Conservation (phyloP, 2,329 filamentous ascomycete genomes). For the Colletotrichum theobromicola region DNA sequence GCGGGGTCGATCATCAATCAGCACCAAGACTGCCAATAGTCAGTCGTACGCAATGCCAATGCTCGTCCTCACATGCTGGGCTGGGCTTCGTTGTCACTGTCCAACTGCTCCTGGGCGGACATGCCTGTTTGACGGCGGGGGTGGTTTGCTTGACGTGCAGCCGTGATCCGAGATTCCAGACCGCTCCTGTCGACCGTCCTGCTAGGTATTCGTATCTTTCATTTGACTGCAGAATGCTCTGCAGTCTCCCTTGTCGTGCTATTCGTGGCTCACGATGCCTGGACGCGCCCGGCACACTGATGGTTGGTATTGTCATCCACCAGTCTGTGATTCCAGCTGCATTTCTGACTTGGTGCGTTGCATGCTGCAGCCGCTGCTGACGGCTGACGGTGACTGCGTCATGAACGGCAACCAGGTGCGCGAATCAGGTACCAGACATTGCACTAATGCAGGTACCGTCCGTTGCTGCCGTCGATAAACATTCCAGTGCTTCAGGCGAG, state of each 20-base stretch:
- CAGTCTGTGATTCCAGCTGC: constrained; percentile 4
- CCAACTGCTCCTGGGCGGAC: background rate
- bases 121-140: background rate
- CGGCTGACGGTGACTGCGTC: constrained; percentile 12
- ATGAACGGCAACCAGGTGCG: background rate
- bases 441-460: constrained; percentile 18
- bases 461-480: background rate
- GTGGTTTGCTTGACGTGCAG: constrained; percentile 4
- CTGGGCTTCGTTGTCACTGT: background rate
- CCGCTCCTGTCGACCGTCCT: constrained; percentile 1
- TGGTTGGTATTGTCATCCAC: background rate
- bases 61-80: background rate
- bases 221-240: constrained; percentile 6
- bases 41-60: background rate
- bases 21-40: background rate
- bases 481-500: background rate
- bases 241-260: background rate
- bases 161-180: constrained; percentile 10
- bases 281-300: background rate
- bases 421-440: constrained; percentile 1
- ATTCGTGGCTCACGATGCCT: background rate
- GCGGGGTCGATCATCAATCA: background rate
- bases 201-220: background rate
- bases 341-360: background rate
- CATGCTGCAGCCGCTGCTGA: background rate